Evolutionary conservation across 106 monocot genomes (phyloP).

Genomic region (Xerophyta viscosa): DNA sequence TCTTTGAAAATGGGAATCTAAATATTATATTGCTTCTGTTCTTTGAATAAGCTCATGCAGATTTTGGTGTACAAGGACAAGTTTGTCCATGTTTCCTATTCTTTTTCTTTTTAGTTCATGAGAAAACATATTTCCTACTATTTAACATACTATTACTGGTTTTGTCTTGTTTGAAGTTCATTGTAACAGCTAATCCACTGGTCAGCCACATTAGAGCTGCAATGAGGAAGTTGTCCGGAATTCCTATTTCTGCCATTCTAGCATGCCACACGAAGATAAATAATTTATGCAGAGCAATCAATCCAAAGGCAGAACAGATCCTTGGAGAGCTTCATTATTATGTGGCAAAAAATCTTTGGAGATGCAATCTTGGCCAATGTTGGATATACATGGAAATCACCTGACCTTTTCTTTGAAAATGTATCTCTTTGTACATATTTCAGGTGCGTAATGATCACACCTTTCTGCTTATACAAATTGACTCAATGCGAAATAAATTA

Average conservation of each 20-base stretch:
- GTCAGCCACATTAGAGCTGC: constrained; percentile 58
- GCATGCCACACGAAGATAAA: constrained; percentile 60
- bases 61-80: background rate
- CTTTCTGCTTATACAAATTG: background rate
- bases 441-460: constrained; percentile 28
- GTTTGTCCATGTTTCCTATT: background rate
- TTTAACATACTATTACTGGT: background rate
- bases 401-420: constrained; percentile 60
- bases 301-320: constrained; percentile 66
- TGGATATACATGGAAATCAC: constrained; percentile 77
- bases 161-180: constrained; percentile 32
- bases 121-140: background rate
- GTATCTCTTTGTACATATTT: constrained; percentile 64
- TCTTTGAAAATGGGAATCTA: background rate
- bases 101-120: background rate
- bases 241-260: constrained; percentile 63
- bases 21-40: background rate
- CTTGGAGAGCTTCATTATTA: constrained; percentile 62
- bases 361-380: constrained; percentile 79
- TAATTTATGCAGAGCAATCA: constrained; percentile 62
- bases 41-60: background rate
- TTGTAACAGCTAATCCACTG: constrained; percentile 72
- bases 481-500: background rate
- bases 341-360: constrained; percentile 78
- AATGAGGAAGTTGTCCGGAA: constrained; percentile 35